Conservation (phyloP, 2,329 filamentous ascomycete species). For the Teratosphaeria destructans region DNA sequence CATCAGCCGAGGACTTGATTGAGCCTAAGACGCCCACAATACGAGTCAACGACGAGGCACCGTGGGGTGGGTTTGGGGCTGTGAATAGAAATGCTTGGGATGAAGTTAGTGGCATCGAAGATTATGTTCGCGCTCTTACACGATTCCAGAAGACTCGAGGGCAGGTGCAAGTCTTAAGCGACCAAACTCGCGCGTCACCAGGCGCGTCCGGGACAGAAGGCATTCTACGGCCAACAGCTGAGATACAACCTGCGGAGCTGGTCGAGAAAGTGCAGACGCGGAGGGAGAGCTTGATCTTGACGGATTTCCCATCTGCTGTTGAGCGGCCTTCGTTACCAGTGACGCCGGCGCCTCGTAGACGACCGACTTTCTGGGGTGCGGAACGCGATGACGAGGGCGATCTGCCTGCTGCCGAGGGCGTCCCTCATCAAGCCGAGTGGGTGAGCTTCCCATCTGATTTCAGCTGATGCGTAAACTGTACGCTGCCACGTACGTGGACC, state of each 20-base stretch:
- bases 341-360: constrained; percentile 70
- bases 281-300: constrained; percentile 56
- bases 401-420: constrained; percentile 68
- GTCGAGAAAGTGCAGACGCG: constrained; percentile 25
- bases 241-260: constrained; percentile 16
- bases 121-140: constrained; percentile 66
- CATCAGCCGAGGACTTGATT: not conserved
- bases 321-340: constrained; percentile 85
- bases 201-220: constrained; percentile 5
- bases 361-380: constrained; percentile 57
- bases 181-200: not conserved
- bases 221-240: constrained; percentile 15
- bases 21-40: constrained; percentile 36
- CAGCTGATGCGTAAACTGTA: not conserved
- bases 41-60: constrained; percentile 41
- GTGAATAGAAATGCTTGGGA: constrained; percentile 80
- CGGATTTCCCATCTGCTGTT: constrained; percentile 73
- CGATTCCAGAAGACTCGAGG: constrained; percentile 50
- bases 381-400: constrained; percentile 46
- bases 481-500: not conserved
- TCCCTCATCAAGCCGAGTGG: constrained; percentile 84
- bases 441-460: constrained; percentile 55
- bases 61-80: constrained; percentile 61
- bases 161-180: constrained; percentile 19
- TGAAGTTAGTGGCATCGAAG: constrained; percentile 74